Percentiles rank a stretch among this genome's conserved stretches.
Evolutionary conservation across 2,329 filamentous ascomycete species (phyloP).

Genomic region (Aureobasidium sp.): DNA sequence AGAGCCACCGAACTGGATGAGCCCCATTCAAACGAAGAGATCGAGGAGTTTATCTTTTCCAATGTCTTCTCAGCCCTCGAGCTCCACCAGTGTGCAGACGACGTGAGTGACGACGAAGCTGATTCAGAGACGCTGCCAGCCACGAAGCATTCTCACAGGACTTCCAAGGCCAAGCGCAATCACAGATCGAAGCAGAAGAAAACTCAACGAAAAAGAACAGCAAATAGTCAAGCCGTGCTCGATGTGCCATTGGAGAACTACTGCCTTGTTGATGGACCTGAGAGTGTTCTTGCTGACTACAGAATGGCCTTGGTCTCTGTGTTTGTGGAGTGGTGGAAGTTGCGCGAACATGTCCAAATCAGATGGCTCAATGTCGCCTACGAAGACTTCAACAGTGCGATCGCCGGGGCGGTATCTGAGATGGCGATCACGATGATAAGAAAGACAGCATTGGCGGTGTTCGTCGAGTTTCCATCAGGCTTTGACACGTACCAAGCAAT

Average conservation of each 20-base stretch:
- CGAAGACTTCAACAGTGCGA: neutral
- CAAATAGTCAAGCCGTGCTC: rapidly evolving
- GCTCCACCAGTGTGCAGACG: neutral
- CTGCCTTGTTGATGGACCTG: neutral
- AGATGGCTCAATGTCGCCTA: neutral
- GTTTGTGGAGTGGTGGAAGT: neutral
- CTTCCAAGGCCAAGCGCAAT: neutral
- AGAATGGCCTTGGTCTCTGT: neutral
- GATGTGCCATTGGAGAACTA: neutral
- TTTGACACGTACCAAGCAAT: neutral
- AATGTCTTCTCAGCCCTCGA: neutral
- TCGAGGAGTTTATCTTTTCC: neutral
- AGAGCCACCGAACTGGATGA: neutral
- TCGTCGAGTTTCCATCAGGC: neutral
- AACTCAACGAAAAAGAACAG: no score
- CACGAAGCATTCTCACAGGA: neutral
- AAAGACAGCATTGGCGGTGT: neutral
- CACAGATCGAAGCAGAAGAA: neutral
- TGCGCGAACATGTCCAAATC: neutral
- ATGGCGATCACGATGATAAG: neutral
- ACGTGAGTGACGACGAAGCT: neutral
- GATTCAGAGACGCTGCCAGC: neutral
- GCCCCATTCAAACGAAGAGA: no score
- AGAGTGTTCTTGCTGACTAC: neutral
- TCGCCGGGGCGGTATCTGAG: neutral